phyloP scores from a whole-genome alignment of 306 rosid species.

The Casuarina equisetifolia region DNA sequence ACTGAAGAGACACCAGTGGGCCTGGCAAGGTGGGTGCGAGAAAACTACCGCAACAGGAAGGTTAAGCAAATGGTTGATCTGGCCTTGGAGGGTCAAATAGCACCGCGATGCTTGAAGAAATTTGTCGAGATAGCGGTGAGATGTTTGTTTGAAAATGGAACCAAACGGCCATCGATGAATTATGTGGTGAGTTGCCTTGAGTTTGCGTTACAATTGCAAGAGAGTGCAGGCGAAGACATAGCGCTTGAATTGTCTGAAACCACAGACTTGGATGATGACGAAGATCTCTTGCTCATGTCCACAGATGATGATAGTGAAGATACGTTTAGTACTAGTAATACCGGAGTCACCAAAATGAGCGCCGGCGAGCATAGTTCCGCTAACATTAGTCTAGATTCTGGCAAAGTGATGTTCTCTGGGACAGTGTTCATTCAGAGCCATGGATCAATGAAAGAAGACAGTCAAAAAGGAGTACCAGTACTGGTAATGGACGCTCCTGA shows the following conservation, averaged over 20 bases:
- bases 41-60: neutral
- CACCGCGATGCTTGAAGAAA: neutral
- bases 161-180: neutral
- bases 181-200: slow-evolving; percentile 2
- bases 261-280: neutral
- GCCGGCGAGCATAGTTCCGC: neutral
- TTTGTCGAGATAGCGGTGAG: neutral
- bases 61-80: neutral
- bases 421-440: neutral
- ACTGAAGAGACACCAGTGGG: neutral
- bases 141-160: slow-evolving; percentile 10
- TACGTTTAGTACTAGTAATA: neutral
- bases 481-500: too few relatives aligned
- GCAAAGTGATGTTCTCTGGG: neutral
- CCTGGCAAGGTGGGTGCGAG: neutral
- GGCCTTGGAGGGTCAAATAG: neutral
- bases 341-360: neutral
- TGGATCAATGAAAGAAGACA: too few relatives aligned
- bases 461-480: too few relatives aligned
- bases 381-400: neutral
- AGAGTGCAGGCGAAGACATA: neutral
- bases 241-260: neutral
- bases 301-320: neutral
- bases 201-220: neutral
- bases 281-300: neutral